phyloP scores from a whole-genome alignment of 2,329 filamentous ascomycete genomes.

The Fusarium sp. region DNA sequence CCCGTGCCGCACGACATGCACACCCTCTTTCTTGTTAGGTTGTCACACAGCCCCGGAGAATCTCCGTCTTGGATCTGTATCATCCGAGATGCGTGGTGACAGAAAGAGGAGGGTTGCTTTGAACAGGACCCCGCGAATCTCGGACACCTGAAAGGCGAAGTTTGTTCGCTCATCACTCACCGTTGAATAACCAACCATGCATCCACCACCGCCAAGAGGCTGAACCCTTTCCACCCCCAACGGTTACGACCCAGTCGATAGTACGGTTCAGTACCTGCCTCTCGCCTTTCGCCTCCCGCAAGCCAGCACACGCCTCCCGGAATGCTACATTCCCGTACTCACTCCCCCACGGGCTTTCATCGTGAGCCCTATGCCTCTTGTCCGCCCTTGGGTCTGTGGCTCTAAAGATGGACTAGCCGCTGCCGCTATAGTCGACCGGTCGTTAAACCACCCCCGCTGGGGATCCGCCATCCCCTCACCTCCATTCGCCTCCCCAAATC shows the following conservation, averaged over 20 bases:
- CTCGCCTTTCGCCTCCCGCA: background rate
- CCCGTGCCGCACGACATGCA: slow-evolving; percentile 21
- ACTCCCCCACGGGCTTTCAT: background rate
- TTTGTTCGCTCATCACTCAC: slow-evolving; percentile 2
- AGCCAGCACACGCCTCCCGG: background rate
- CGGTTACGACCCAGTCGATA: background rate
- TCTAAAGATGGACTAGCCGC: slow-evolving; percentile 30
- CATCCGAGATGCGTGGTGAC: background rate
- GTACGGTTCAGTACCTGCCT: background rate
- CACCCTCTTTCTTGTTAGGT: slow-evolving; percentile 2
- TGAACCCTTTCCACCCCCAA: background rate
- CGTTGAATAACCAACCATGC: slow-evolving; percentile 1
- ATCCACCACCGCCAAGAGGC: background rate
- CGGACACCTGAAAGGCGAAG: background rate
- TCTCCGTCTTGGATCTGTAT: slow-evolving; percentile 25
- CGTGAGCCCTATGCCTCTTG: slow-evolving; percentile 13
- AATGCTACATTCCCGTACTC: background rate
- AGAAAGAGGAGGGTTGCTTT: background rate
- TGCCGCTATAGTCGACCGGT: slow-evolving; percentile 33
- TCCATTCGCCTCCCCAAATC: slow-evolving; percentile 17
- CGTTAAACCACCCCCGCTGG: slow-evolving; percentile 22
- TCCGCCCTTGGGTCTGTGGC: slow-evolving; percentile 26
- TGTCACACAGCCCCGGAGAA: slow-evolving; percentile 21
- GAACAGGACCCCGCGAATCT: background rate
- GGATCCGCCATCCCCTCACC: slow-evolving; percentile 13